Percentiles rank a stretch among this genome's conserved stretches.
Conservation (phyloP, 257 asterid species). For the Fraxinus pennsylvanica region DNA sequence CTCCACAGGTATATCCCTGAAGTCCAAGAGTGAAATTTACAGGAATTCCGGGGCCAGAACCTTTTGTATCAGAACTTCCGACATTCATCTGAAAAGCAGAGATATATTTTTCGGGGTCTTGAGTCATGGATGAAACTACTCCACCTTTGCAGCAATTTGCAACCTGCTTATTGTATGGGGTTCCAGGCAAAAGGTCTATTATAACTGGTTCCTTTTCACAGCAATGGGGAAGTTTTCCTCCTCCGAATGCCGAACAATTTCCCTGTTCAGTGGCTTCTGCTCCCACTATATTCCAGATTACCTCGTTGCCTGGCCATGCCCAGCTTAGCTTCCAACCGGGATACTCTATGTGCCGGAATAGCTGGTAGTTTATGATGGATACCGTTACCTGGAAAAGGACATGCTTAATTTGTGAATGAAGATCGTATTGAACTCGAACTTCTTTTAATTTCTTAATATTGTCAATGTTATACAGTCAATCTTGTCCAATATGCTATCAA, state of each 20-base stretch:
- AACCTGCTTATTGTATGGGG: conserved; percentile 48
- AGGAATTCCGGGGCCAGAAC: conserved; percentile 33
- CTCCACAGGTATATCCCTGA: conserved; percentile 76
- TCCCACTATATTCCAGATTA: conserved; percentile 64
- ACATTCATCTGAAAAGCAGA: conserved; percentile 56
- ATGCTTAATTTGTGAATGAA: not conserved
- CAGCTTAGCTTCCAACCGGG: conserved; percentile 83
- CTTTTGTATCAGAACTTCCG: conserved; percentile 28
- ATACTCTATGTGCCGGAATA: conserved; percentile 63
- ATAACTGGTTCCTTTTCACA: conserved; percentile 66
- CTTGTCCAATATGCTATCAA: not conserved
- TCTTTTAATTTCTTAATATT: not conserved
- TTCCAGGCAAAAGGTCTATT: conserved; percentile 71
- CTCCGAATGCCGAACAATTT: conserved; percentile 60
- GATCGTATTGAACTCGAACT: not conserved
- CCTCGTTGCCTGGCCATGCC: conserved; percentile 62
- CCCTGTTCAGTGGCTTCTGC: conserved; percentile 83
- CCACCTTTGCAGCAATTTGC: conserved; percentile 76
- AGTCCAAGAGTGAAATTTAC: conserved; percentile 55
- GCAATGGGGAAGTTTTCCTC: conserved; percentile 55
- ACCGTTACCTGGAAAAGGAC: conserved; percentile 42
- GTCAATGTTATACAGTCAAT: not conserved
- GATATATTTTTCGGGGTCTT: conserved; percentile 38
- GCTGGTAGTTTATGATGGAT: conserved; percentile 63
- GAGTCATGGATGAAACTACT: conserved; percentile 63